A percentile compares a stretch with the other conserved stretches of the same genome.
Evolutionary conservation across 257 asterid genomes (phyloP).

Genomic region (Ilex asprella): DNA sequence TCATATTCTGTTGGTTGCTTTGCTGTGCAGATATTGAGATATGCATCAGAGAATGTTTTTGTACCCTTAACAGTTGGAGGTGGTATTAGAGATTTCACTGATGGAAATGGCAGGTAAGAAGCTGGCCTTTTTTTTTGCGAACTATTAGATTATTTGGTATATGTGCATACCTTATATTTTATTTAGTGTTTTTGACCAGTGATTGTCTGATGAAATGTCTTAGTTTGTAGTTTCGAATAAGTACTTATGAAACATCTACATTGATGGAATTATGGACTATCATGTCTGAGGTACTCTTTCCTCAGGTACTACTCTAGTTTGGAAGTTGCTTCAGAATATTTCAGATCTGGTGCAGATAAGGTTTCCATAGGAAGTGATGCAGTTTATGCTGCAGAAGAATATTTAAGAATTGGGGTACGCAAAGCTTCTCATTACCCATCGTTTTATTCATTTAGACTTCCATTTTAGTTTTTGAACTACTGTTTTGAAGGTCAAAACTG

Average conservation of each 20-base stretch:
- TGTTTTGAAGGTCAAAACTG: slow-evolving; percentile 63
- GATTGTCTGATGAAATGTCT: too few relatives aligned
- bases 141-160: slow-evolving; percentile 1
- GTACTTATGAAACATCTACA: neutral
- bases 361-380: slow-evolving; percentile 98
- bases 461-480: slow-evolving; percentile 9
- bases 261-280: neutral
- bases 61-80: slow-evolving; percentile 98
- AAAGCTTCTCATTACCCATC: neutral
- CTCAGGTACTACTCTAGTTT: slow-evolving; percentile 83
- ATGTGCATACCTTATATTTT: neutral
- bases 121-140: neutral
- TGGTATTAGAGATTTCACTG: slow-evolving; percentile 89
- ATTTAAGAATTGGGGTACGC: slow-evolving; percentile 64
- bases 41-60: slow-evolving; percentile 72
- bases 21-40: slow-evolving; percentile 54
- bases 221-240: neutral
- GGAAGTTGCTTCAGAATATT: slow-evolving; percentile 98
- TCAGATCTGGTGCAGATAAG: slow-evolving; percentile 98
- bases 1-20: slow-evolving; percentile 6
- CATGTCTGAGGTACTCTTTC: neutral
- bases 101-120: slow-evolving; percentile 70
- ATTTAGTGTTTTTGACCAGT: too few relatives aligned
- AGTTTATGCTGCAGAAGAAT: slow-evolving; percentile 94
- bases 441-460: slow-evolving; percentile 3